Conservation (phyloP, 257 asterid species). For the Primulina eburnea region DNA sequence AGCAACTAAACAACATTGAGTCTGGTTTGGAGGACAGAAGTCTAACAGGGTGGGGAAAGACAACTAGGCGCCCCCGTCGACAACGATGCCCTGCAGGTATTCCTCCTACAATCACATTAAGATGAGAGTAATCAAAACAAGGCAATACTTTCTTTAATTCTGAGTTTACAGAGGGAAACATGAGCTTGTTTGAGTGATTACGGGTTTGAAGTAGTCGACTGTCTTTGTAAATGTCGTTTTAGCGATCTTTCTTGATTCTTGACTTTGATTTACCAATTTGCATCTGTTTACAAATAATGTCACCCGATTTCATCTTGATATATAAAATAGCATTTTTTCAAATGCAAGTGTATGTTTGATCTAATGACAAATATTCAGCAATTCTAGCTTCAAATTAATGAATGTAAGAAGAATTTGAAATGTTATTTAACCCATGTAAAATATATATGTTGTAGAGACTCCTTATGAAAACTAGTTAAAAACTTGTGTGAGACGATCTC, state of each 20-base stretch:
- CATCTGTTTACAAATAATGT: conserved; percentile 30
- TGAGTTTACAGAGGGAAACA: conserved; percentile 38
- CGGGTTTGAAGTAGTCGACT: conserved; percentile 34
- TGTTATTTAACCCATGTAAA: too few relatives aligned
- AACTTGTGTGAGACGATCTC: too few relatives aligned
- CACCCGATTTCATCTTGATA: conserved; percentile 23
- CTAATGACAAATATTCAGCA: neutral
- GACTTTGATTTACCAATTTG: conserved; percentile 16
- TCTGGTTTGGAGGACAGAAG: conserved; percentile 61
- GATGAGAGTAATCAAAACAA: conserved; percentile 29
- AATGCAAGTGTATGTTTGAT: conserved; percentile 12
- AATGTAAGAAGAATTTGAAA: neutral
- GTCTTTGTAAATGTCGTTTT: conserved; percentile 37
- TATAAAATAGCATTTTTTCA: conserved; percentile 30
- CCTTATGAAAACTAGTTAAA: too few relatives aligned
- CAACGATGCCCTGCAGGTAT: conserved; percentile 77
- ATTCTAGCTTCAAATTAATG: neutral
- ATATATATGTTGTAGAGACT: too few relatives aligned
- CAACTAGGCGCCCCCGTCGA: conserved; percentile 79
- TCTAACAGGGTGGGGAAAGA: conserved; percentile 93
- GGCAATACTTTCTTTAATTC: conserved; percentile 27
- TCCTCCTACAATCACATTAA: conserved; percentile 43
- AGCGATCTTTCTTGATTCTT: conserved; percentile 16
- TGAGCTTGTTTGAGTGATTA: conserved; percentile 33
- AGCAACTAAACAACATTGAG: conserved; percentile 43